phyloP scores from a whole-genome alignment of 1,139 yeast species.

The Suhomyces bolitotheri region DNA sequence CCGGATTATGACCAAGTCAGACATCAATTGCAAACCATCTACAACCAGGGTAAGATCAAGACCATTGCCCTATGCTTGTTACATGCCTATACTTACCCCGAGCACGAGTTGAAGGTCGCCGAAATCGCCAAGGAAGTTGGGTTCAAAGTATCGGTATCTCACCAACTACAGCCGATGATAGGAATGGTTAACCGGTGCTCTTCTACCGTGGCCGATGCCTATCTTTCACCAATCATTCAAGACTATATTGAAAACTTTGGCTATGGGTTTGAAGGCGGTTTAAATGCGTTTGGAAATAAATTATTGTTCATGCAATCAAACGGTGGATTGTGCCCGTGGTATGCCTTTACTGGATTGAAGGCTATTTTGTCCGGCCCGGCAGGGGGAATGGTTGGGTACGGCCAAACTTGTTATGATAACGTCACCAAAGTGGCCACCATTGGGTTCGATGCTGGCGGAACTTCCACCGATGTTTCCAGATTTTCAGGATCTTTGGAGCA shows the following conservation, averaged over 20 bases:
- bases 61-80: slow-evolving; percentile 42
- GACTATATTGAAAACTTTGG: slow-evolving; percentile 40
- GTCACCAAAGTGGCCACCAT: slow-evolving; percentile 36
- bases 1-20: slow-evolving; percentile 33
- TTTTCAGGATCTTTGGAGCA: slow-evolving; percentile 42
- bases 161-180: slow-evolving; percentile 46
- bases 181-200: slow-evolving; percentile 46
- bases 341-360: slow-evolving; percentile 47
- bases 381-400: slow-evolving; percentile 54
- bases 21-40: slow-evolving; percentile 27
- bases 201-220: slow-evolving; percentile 49
- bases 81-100: slow-evolving; percentile 43
- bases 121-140: slow-evolving; percentile 39
- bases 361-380: slow-evolving; percentile 54
- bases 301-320: slow-evolving; percentile 50
- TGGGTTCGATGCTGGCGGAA: slow-evolving; percentile 52
- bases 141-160: slow-evolving; percentile 42
- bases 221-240: slow-evolving; percentile 40
- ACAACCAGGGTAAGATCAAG: slow-evolving; percentile 27
- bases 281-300: slow-evolving; percentile 43
- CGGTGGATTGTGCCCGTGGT: slow-evolving; percentile 52
- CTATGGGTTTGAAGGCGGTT: slow-evolving; percentile 45
- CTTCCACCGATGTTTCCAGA: slow-evolving; percentile 49
- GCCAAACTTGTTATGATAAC: slow-evolving; percentile 43
- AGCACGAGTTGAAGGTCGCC: slow-evolving; percentile 40